Conservation (phyloP, 495 filamentous ascomycete species). For the Podospora australis region DNA sequence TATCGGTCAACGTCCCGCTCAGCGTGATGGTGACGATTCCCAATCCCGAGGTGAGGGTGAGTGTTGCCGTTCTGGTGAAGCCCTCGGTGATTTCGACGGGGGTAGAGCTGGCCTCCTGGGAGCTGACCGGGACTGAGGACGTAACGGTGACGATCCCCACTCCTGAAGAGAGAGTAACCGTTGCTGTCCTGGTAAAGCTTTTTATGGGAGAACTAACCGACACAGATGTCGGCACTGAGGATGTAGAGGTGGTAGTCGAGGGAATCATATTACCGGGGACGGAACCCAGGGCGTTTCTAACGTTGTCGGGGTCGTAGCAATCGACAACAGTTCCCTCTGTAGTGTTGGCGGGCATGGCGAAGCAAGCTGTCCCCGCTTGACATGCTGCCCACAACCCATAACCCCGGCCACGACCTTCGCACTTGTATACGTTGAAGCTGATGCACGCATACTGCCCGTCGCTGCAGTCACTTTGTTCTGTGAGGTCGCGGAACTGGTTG, state of each 20-base stretch:
- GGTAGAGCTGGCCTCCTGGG: background rate
- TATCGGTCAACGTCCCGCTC: background rate
- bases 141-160: background rate
- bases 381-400: conserved; percentile 22
- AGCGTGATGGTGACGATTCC: conserved; percentile 11
- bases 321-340: conserved; percentile 28
- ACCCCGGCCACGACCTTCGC: conserved; percentile 25
- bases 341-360: conserved; percentile 37
- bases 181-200: background rate
- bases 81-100: background rate
- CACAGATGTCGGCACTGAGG: too few relatives aligned
- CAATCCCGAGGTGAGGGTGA: conserved; percentile 5
- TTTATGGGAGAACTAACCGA: too few relatives aligned
- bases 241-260: too few relatives aligned
- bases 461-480: conserved; percentile 30
- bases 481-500: conserved; percentile 31
- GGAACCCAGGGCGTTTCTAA: conserved; percentile 21
- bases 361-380: conserved; percentile 25
- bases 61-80: conserved; percentile 9
- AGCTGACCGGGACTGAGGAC: background rate
- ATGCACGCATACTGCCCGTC: conserved; percentile 37
- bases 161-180: background rate
- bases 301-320: conserved; percentile 27
- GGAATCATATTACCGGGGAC: conserved; percentile 4
- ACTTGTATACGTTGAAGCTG: conserved; percentile 27